Evolutionary conservation across 176 grass and related monocot species (phyloP), one percentile per base, ranked within the genome.

Genomic region (Oryza brachyantha): DNA sequence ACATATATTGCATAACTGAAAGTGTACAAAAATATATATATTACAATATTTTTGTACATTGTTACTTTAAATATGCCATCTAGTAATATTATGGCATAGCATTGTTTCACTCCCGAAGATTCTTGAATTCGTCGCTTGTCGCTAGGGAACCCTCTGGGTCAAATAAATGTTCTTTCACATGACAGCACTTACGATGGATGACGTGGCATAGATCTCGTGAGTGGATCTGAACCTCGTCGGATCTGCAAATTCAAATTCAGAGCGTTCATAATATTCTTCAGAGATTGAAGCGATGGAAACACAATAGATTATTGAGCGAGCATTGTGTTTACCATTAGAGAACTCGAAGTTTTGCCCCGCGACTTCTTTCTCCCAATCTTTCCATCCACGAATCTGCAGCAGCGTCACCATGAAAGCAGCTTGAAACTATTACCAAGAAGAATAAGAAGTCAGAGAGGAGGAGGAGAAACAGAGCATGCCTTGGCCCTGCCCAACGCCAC

Each of bases 401-500:
- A 70, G 59, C 40, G 22, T 19, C 22, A 11, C 39, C 28, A 66
- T 39, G 24, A 70, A 52, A 21, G 19, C 48, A 21, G 7, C 7
- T 21, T 1, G 48, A 21, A 52, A 19, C 2, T 52, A 52, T 52
- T 52, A 46, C 3, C 43, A 16, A 1, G n/a, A n/a, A n/a, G n/a
- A n/a, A n/a, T n/a, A n/a, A n/a, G n/a, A n/a, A n/a, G n/a, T n/a
- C n/a, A n/a, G n/a, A n/a, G n/a, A n/a, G n/a, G n/a, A n/a, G n/a
- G n/a, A 52, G n/a, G 29, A 39, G 3, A 5, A 14, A 50, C 1
- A 11, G 9, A 54, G 8, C n/a, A 27, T n/a, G 7, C 13, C 94
- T 98, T 98, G 67, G 86, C 90, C 76, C 96, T 94, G 57, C 96
- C 96, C 7, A 95, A 70, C 25, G 92, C 85, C 96, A 95, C 95